These are phyloP conservation scores for Ustilago nuda DNA, from an alignment of 1,284 basidiomycete species.

Conservation along the genomic window DNA sequence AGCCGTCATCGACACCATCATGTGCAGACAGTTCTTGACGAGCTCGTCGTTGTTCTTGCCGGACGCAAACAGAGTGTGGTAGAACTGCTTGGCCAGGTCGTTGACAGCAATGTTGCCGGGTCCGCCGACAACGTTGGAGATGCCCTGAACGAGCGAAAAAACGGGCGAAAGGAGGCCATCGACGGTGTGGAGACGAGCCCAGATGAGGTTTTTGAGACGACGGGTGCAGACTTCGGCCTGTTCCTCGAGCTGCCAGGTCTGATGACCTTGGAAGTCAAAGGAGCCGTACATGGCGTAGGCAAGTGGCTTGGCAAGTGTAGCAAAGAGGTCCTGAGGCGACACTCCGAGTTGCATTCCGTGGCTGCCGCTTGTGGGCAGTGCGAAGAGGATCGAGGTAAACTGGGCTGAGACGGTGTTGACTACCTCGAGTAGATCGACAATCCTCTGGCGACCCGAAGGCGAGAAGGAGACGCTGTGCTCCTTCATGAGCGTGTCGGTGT, in stretches of 20 bases:
- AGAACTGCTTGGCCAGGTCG: constrained; percentile 45
- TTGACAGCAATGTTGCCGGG: constrained; percentile 46
- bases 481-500: constrained; percentile 26
- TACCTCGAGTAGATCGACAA: constrained; percentile 46
- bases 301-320: constrained; percentile 40
- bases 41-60: constrained; percentile 51
- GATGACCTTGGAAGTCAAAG: constrained; percentile 49
- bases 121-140: constrained; percentile 50
- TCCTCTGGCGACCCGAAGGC: constrained; percentile 22
- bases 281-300: constrained; percentile 52
- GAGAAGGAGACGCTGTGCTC: constrained; percentile 24
- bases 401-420: constrained; percentile 46
- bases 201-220: constrained; percentile 45
- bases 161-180: constrained; percentile 40
- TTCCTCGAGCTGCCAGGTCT: constrained; percentile 49
- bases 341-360: constrained; percentile 41
- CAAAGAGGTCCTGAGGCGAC: constrained; percentile 30
- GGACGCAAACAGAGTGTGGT: constrained; percentile 38
- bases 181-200: constrained; percentile 44
- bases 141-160: constrained; percentile 35
- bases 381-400: constrained; percentile 47
- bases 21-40: constrained; percentile 40
- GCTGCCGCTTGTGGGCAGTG: constrained; percentile 34
- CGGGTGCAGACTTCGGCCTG: constrained; percentile 29
- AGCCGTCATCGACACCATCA: constrained; percentile 50